Evolutionary conservation across 805 yeast genomes (phyloP).

Genomic region (Barnettozyma pratensis): DNA sequence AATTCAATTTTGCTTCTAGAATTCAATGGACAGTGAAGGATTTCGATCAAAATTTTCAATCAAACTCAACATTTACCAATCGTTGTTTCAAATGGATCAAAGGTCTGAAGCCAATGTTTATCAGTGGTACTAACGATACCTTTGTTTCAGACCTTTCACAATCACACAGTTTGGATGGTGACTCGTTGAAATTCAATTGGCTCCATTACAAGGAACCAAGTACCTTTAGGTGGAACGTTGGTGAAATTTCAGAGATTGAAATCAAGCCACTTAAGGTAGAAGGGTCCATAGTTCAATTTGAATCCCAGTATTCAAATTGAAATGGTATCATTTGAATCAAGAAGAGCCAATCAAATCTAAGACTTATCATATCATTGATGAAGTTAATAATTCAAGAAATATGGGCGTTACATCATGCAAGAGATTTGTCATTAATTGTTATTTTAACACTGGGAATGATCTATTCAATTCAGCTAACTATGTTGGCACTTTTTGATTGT

Average conservation of each 20-base stretch:
- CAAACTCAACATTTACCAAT: constrained; percentile 26
- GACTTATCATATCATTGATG: constrained; percentile 21
- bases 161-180: constrained; percentile 23
- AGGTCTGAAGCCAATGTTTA: constrained; percentile 13
- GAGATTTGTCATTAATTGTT: too few relatives aligned
- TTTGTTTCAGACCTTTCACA: constrained; percentile 22
- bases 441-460: too few relatives aligned
- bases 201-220: constrained; percentile 24
- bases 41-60: too few relatives aligned
- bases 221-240: constrained; percentile 19
- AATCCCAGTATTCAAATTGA: constrained; percentile 9
- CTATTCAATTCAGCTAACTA: too few relatives aligned
- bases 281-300: constrained; percentile 10
- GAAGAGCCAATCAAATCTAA: constrained; percentile 9
- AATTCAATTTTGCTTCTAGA: constrained; percentile 28
- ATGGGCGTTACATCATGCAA: neutral
- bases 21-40: constrained; percentile 29
- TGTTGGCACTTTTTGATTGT: too few relatives aligned
- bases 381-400: constrained; percentile 17
- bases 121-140: constrained; percentile 15
- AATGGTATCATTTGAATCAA: too few relatives aligned
- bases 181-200: constrained; percentile 21
- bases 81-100: constrained; percentile 23
- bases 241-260: constrained; percentile 17
- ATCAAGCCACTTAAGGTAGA: constrained; percentile 9